phyloP scores from a whole-genome alignment of 169 alveolate species.

The Theileria parva region DNA sequence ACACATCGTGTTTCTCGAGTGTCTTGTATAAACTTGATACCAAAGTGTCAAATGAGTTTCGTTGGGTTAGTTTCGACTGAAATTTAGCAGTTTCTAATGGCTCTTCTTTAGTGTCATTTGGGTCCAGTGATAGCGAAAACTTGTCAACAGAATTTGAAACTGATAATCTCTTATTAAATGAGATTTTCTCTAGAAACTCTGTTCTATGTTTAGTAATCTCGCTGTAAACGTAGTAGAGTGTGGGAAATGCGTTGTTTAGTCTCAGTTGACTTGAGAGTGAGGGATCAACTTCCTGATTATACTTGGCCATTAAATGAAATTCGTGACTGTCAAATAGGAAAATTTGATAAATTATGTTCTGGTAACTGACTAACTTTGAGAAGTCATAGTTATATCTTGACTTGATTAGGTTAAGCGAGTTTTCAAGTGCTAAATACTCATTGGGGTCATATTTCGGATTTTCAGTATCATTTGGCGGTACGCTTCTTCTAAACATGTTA shows the following conservation, averaged over 20 bases:
- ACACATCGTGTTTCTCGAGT: constrained; percentile 30
- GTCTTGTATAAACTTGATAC: constrained; percentile 35
- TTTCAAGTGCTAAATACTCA: neutral
- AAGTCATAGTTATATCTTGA: constrained; percentile 1
- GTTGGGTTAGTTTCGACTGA: neutral
- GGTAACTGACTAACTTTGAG: neutral
- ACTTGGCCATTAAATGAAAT: neutral
- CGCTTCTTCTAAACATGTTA: neutral
- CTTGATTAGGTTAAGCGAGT: neutral
- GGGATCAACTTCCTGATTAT: neutral
- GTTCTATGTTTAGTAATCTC: constrained; percentile 6
- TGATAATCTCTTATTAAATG: neutral
- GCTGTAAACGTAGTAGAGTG: neutral
- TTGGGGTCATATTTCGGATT: neutral
- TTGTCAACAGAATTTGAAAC: neutral
- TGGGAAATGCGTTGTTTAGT: constrained; percentile 3
- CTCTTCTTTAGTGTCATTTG: neutral
- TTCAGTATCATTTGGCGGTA: neutral
- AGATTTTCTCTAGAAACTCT: constrained; percentile 2
- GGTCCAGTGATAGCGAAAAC: neutral
- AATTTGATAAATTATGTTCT: constrained; percentile 18
- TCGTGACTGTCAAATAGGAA: constrained; percentile 20
- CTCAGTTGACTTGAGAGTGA: constrained; percentile 1
- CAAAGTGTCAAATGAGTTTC: constrained; percentile 35
- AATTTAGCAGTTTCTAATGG: neutral